Base-by-base conservation (phyloP, 2,329 filamentous ascomycete genomes). In the Pseudocercospora fijiensis region DNA sequence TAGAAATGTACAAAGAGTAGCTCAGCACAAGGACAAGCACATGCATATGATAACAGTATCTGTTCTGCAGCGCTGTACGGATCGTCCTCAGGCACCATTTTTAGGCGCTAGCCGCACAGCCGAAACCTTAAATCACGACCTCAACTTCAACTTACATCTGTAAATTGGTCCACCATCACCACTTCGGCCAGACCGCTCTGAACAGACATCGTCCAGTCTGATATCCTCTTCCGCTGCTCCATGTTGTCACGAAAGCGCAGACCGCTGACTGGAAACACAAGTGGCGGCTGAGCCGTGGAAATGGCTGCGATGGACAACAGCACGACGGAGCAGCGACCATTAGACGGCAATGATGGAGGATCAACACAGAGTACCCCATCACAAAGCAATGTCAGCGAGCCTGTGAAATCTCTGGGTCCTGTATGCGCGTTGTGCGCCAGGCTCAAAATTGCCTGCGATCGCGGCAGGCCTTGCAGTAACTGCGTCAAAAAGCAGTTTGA, bases 211-310 rank as follows among this genome's bases (percentile, higher is more conserved):
- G 1, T 41, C 37, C 9, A 27, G 16, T 53, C 22, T 20, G 8
- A 5, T 5, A 47, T 24, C 11, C 3, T 16, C 26, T 16, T 8
- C 26, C 13, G 24, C 11, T 10, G 22, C 49, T 53, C 49, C 49
- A 53, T 53, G 49, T 53, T 28, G 26, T 53, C 49, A 27, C 49
- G 49, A 28, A 53, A 53, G 26, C 49, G 49, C 22, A 53, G 24
- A 28, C 49, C 22, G 22, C 26, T 28, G 49, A 28, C 16, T 18
- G 22, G 26, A 53, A 4, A 53, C 16, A 26, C 49, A 26, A 53
- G 49, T 28, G 49, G 49, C 49, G 49, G 49, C 49, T 53, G 49
- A 53, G 49, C 16, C 49, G 10, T 53, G 24, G 49, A 27, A n/a
- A 13, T 53, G 49, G 11, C 22, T n/a, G 8, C 22, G 49, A 53